Evolutionary conservation across 768 basidiomycete species (phyloP), one percentile per base, ranked within the genome.

Genomic region (Brasilioporus rufonigricans): DNA sequence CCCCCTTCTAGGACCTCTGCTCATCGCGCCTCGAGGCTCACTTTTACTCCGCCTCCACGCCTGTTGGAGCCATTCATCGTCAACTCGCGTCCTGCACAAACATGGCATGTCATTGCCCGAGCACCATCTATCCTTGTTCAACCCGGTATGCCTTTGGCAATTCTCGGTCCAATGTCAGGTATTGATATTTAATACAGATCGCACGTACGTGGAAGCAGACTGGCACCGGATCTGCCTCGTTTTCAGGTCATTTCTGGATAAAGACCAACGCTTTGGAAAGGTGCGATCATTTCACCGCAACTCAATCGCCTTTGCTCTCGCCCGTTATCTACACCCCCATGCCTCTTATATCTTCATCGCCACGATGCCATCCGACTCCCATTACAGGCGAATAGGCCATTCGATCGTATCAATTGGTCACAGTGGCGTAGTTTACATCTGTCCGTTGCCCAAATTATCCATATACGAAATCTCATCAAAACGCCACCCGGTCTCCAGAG

Each of bases 401-500:
- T 52, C 18, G 49, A 56, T 51, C 29, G 4, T 32, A 38, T 46
- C 43, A n/a, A 60, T 53, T 49, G 53, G 58, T 49, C 52, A 60
- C 29, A 39, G 62, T 58, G 62, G 58, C 56, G 54, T 53, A 31
- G 9, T 45, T 38, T 39, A 57, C 53, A 57, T 57, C 50, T 56
- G 23, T 10, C 43, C 55, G 31, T 33, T 14, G 24, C 55, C 49
- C 39, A 31, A 52, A 47, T 50, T 14, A 9, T 29, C 38, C 32
- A 44, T 23, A 3, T 26, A 16, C 26, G 11, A 46, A 53, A 64
- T 56, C 53, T 55, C 51, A 32, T 35, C 46, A 26, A 38, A 51
- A 52, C 63, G 63, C 63, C 63, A 62, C 63, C 44, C 36, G 39
- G 29, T 38, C 26, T n/a, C 40, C n/a, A 36, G 24, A 13, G 19